Evolutionary conservation across 164 flowering plant genomes (phyloP).

Genomic region (Berberis vulgaris): DNA sequence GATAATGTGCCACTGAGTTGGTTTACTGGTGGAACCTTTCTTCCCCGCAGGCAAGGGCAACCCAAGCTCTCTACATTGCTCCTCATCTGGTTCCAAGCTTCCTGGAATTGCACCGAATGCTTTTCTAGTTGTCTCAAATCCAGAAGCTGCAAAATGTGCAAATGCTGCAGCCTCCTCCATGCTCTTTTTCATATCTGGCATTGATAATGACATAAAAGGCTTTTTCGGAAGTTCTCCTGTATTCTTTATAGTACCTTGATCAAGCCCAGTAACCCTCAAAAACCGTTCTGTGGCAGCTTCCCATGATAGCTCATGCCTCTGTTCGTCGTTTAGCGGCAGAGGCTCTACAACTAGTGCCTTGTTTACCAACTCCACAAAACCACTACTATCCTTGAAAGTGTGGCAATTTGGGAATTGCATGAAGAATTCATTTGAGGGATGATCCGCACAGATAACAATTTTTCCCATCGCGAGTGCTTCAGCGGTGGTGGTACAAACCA

Average conservation of each 20-base stretch:
- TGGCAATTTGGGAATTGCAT: slow-evolving; percentile 82
- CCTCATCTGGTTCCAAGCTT: slow-evolving; percentile 68
- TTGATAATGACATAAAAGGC: slow-evolving; percentile 46
- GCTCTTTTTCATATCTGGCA: slow-evolving; percentile 25
- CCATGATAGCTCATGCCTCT: slow-evolving; percentile 79
- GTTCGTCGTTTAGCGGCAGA: slow-evolving; percentile 39
- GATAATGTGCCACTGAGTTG: not conserved
- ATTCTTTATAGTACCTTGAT: slow-evolving; percentile 15
- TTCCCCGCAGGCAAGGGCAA: slow-evolving; percentile 20
- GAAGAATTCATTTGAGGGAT: slow-evolving; percentile 94
- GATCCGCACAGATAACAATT: slow-evolving; percentile 77
- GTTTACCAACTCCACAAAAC: slow-evolving; percentile 42
- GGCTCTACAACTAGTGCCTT: slow-evolving; percentile 62
- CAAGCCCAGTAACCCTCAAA: slow-evolving; percentile 44
- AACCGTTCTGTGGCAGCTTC: slow-evolving; percentile 87
- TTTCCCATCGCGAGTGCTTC: slow-evolving; percentile 99
- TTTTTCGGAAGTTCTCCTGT: slow-evolving; percentile 13
- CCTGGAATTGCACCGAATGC: slow-evolving; percentile 72
- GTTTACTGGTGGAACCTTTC: not conserved
- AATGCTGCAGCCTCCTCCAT: slow-evolving; percentile 72
- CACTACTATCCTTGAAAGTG: slow-evolving; percentile 35
- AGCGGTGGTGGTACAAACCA: slow-evolving; percentile 92
- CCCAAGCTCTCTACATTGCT: slow-evolving; percentile 68
- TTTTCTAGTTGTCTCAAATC: slow-evolving; percentile 45
- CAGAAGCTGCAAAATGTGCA: slow-evolving; percentile 51